These are phyloP conservation scores for Kluyveromyces starmeri DNA, from an alignment of 805 yeast genomes.

Conservation along the genomic window DNA sequence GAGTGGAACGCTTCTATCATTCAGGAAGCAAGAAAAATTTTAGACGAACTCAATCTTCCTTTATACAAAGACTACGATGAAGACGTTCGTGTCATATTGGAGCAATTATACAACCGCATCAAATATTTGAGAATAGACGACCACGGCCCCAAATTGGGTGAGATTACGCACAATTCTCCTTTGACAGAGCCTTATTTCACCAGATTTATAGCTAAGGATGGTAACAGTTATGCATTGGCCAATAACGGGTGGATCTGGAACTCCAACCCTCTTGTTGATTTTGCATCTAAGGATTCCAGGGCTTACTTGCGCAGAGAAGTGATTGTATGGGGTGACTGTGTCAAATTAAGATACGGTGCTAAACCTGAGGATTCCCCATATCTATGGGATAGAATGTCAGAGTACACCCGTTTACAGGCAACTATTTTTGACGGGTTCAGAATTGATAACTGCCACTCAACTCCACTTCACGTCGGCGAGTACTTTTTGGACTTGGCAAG, in stretches of 20 bases:
- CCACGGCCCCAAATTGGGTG: constrained; percentile 76
- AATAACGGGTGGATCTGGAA: constrained; percentile 99
- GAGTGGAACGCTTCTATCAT: constrained; percentile 29
- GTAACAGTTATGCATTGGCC: constrained; percentile 64
- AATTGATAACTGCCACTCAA: constrained; percentile 92
- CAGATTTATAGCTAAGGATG: constrained; percentile 43
- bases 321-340: constrained; percentile 97
- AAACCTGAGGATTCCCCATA: constrained; percentile 77
- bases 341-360: constrained; percentile 78
- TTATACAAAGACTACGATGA: constrained; percentile 67
- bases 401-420: constrained; percentile 68
- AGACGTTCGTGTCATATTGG: constrained; percentile 56
- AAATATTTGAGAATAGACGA: constrained; percentile 67
- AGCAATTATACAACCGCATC: constrained; percentile 68
- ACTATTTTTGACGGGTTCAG: constrained; percentile 76
- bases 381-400: constrained; percentile 80
- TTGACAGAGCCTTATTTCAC: constrained; percentile 86
- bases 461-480: constrained; percentile 93
- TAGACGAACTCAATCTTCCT: constrained; percentile 72
- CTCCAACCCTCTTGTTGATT: constrained; percentile 87
- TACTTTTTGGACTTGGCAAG: constrained; percentile 83
- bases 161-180: constrained; percentile 47
- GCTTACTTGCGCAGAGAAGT: constrained; percentile 88
- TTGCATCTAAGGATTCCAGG: constrained; percentile 71
- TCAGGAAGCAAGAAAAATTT: constrained; percentile 38